Evolutionary conservation across 148 eudicot genomes (phyloP).

Genomic region (Rhododendron kiyosumense): DNA sequence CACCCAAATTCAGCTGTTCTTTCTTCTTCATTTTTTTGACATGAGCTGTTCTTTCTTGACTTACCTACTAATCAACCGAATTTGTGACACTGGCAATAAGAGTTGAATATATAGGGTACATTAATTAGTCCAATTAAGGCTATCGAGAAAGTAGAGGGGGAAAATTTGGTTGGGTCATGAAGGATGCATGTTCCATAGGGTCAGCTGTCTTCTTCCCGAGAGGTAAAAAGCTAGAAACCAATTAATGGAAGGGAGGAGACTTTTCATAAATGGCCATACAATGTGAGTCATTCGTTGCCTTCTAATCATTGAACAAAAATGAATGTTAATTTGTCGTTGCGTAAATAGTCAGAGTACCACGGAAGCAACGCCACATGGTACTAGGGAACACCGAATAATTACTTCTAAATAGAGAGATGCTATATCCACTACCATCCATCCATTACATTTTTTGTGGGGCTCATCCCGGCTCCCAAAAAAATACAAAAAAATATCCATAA

Average conservation of each 20-base stretch:
- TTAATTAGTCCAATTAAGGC: not conserved
- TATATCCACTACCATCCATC: too few species aligned
- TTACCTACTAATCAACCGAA: not conserved
- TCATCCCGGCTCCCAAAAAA: too few species aligned
- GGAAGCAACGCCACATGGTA: too few species aligned
- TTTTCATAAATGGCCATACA: too few species aligned
- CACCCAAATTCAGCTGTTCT: not conserved
- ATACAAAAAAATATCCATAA: too few species aligned
- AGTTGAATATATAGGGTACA: not conserved
- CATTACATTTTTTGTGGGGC: too few species aligned
- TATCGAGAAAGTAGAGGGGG: not conserved
- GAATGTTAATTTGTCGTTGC: too few species aligned
- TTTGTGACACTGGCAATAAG: not conserved
- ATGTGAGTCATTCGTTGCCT: too few species aligned
- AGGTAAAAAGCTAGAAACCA: not conserved
- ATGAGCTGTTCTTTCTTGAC: not conserved
- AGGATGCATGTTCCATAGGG: not conserved
- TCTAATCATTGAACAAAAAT: too few species aligned
- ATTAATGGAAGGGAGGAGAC: not conserved
- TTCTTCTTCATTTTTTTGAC: too few species aligned
- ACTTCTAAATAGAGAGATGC: not conserved
- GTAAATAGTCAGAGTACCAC: too few species aligned
- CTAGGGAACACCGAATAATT: too few species aligned
- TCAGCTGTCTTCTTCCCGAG: not conserved
- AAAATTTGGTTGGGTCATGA: slow-evolving; percentile 4